These are phyloP conservation scores for Coemansia reversa DNA, from an alignment of 192 early-diverging fungal genomes.

Conservation along the genomic window DNA sequence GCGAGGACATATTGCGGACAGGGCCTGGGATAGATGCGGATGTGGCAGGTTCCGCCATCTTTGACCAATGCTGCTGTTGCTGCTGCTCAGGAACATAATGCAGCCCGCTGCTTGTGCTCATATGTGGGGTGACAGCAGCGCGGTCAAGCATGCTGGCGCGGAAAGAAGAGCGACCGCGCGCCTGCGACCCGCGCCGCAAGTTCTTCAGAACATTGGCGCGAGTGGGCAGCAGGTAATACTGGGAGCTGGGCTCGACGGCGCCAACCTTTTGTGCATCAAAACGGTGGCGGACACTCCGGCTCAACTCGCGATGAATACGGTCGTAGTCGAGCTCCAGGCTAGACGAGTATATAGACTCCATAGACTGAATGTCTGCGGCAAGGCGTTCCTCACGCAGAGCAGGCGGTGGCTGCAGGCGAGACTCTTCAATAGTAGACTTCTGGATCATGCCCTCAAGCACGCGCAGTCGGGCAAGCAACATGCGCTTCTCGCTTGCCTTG, in stretches of 20 bases:
- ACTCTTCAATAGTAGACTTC: conserved; percentile 35
- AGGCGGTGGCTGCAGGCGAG: conserved; percentile 41
- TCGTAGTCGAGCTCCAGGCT: conserved; percentile 45
- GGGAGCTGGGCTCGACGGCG: background rate
- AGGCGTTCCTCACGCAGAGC: conserved; percentile 21
- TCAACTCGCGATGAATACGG: conserved; percentile 30
- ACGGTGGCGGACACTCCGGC: conserved; percentile 10
- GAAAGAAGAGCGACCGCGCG: conserved; percentile 22
- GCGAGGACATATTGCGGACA: conserved; percentile 5
- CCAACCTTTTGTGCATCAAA: conserved; percentile 1
- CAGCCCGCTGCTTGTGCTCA: background rate
- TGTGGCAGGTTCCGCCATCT: conserved; percentile 16
- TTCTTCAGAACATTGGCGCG: conserved; percentile 25
- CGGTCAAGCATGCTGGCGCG: conserved; percentile 34
- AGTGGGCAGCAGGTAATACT: background rate
- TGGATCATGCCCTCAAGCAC: conserved; percentile 49
- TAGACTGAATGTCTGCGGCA: conserved; percentile 32
- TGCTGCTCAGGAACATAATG: background rate
- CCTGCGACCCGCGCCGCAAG: conserved; percentile 33
- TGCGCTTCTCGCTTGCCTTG: conserved; percentile 19
- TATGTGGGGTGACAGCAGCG: conserved; percentile 11
- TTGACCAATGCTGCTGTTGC: conserved; percentile 11
- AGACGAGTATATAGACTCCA: conserved; percentile 41
- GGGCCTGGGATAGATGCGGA: conserved; percentile 12
- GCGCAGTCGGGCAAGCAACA: conserved; percentile 35